Conservation (phyloP, 2,329 filamentous ascomycete genomes). For the Pseudodiploospora longispora region DNA sequence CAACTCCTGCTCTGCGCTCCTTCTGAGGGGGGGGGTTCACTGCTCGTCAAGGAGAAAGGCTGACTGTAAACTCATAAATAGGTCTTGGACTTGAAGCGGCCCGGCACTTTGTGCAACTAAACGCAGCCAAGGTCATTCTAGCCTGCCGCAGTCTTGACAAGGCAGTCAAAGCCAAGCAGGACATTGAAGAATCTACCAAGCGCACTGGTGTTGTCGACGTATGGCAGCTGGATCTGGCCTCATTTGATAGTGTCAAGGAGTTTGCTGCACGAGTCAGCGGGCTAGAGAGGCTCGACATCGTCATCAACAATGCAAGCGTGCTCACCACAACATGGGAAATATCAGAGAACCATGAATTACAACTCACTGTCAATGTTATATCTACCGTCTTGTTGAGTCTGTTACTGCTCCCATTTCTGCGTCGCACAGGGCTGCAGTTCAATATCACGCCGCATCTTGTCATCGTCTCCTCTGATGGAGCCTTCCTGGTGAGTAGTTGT, state of each 20-base stretch:
- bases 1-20: neutral
- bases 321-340: neutral
- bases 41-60: neutral
- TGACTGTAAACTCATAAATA: constrained; percentile 3
- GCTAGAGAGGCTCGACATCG: constrained; percentile 4
- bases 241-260: constrained; percentile 4
- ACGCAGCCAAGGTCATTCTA: constrained; percentile 30
- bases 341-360: constrained; percentile 4
- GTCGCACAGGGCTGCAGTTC: neutral
- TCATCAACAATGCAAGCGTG: constrained; percentile 7
- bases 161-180: constrained; percentile 27
- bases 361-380: constrained; percentile 8
- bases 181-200: constrained; percentile 20
- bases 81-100: constrained; percentile 33
- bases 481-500: constrained; percentile 11
- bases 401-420: constrained; percentile 3
- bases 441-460: neutral
- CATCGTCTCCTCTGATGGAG: constrained; percentile 24
- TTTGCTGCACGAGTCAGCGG: constrained; percentile 5
- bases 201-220: constrained; percentile 6
- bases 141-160: constrained; percentile 26
- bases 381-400: constrained; percentile 7
- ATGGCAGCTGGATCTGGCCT: constrained; percentile 8
- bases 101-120: constrained; percentile 27
- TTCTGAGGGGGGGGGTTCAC: neutral